A percentile compares a stretch with the other conserved stretches of the same genome.
Conservation (phyloP, 2,329 filamentous ascomycete genomes). For the Albifimbria verrucaria region DNA sequence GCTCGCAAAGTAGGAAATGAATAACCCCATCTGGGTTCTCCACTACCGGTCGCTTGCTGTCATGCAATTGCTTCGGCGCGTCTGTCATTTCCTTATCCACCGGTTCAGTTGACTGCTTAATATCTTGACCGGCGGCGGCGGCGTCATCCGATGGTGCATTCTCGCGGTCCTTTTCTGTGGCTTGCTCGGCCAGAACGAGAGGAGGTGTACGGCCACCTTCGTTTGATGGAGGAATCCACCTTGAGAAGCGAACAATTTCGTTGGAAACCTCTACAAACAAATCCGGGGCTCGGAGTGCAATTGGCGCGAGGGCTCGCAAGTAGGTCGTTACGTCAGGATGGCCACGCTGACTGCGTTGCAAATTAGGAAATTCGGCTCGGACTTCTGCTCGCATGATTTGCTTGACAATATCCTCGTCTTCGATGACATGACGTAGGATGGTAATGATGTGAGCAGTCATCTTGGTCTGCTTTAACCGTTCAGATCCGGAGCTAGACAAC, state of each 20-base stretch:
- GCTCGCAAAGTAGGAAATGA: slow-evolving; percentile 88
- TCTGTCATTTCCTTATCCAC: slow-evolving; percentile 61
- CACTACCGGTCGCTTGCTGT: slow-evolving; percentile 78
- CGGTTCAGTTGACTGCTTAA: slow-evolving; percentile 59
- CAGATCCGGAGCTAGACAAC: slow-evolving; percentile 73
- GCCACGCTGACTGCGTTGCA: slow-evolving; percentile 46
- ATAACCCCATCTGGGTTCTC: slow-evolving; percentile 94
- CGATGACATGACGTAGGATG: slow-evolving; percentile 86
- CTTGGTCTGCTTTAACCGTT: slow-evolving; percentile 60
- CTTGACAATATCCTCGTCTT: slow-evolving; percentile 86
- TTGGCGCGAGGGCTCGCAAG: slow-evolving; percentile 71
- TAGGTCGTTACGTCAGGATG: slow-evolving; percentile 68
- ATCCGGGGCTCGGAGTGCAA: slow-evolving; percentile 77
- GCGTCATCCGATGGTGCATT: slow-evolving; percentile 7
- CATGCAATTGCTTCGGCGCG: slow-evolving; percentile 57
- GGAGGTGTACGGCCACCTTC: slow-evolving; percentile 29
- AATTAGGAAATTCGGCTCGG: slow-evolving; percentile 66
- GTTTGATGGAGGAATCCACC: slow-evolving; percentile 47
- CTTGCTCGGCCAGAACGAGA: slow-evolving; percentile 39
- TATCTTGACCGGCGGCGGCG: slow-evolving; percentile 31
- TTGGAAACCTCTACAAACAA: slow-evolving; percentile 86
- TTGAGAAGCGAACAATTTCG: slow-evolving; percentile 72
- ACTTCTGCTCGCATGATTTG: slow-evolving; percentile 93
- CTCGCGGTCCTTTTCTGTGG: slow-evolving; percentile 13
- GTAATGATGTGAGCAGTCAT: slow-evolving; percentile 69